phyloP scores from a whole-genome alignment of 805 yeast genomes.

The Teunomyces funiuensis region DNA sequence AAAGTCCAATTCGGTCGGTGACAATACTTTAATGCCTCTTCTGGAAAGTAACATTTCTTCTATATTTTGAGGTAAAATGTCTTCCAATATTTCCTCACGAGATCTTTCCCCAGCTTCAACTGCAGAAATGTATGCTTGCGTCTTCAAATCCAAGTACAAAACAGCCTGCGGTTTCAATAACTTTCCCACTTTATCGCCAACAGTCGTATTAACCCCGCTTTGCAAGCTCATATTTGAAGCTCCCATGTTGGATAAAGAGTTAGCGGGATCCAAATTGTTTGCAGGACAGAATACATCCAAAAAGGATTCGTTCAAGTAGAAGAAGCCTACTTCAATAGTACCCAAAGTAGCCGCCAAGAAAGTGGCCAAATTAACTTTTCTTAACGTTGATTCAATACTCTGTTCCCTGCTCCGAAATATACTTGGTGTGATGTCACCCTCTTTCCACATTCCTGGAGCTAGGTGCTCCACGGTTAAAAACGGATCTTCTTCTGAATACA shows the following conservation, averaged over 20 bases:
- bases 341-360: conserved; percentile 87
- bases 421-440: conserved; percentile 57
- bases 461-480: conserved; percentile 68
- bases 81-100: conserved; percentile 65
- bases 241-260: conserved; percentile 37
- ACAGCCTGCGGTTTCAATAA: conserved; percentile 79
- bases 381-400: conserved; percentile 60
- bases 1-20: conserved; percentile 81
- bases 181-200: conserved; percentile 49
- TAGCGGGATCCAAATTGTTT: conserved; percentile 53
- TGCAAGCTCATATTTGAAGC: conserved; percentile 31
- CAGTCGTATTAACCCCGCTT: conserved; percentile 31
- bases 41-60: conserved; percentile 46
- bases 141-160: conserved; percentile 80
- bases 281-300: conserved; percentile 85
- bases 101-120: conserved; percentile 63
- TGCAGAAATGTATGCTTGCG: conserved; percentile 93
- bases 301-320: conserved; percentile 79
- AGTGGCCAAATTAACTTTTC: conserved; percentile 85
- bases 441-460: conserved; percentile 70
- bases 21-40: conserved; percentile 41
- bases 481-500: conserved; percentile 71
- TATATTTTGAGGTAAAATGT: conserved; percentile 69
- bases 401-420: conserved; percentile 62
- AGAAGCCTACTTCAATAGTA: conserved; percentile 81